Conservation (phyloP, 257 asterid genomes). For the Schizonepeta tenuifolia region DNA sequence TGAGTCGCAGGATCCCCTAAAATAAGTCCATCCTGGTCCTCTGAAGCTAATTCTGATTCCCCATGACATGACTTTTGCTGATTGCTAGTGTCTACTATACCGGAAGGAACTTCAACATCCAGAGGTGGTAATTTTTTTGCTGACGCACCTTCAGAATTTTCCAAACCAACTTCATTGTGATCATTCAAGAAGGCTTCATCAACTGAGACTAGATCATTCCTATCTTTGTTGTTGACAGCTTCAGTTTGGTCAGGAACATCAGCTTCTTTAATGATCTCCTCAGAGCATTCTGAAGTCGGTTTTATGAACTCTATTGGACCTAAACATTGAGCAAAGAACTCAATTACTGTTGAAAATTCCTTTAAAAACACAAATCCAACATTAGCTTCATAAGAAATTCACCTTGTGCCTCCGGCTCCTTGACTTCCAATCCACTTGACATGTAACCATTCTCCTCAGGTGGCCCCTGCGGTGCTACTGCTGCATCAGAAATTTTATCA, state of each 20-base stretch:
- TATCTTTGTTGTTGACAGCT: constrained; percentile 37
- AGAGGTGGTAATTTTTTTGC: constrained; percentile 36
- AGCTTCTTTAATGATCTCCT: constrained; percentile 43
- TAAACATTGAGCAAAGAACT: constrained; percentile 21
- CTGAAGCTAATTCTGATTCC: constrained; percentile 40
- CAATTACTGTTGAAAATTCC: constrained; percentile 40
- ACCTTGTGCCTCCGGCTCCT: constrained; percentile 42
- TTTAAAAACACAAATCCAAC: constrained; percentile 32
- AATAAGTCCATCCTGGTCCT: constrained; percentile 43
- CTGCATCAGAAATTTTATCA: constrained; percentile 43
- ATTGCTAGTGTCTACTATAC: constrained; percentile 32
- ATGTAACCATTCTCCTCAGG: constrained; percentile 51
- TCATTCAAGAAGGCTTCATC: constrained; percentile 32
- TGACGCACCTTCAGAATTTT: constrained; percentile 39
- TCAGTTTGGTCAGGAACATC: constrained; percentile 35
- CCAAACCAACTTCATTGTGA: constrained; percentile 39
- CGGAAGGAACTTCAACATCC: constrained; percentile 37
- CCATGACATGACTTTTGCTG: constrained; percentile 39
- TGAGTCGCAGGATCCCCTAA: constrained; percentile 37
- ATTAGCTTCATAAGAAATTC: constrained; percentile 42
- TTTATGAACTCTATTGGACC: constrained; percentile 35
- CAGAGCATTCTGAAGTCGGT: constrained; percentile 39
- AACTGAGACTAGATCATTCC: constrained; percentile 32
- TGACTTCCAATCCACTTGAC: constrained; percentile 42
- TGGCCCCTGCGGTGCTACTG: constrained; percentile 40